Evolutionary conservation across 2,329 filamentous ascomycete genomes (phyloP).

Genomic region (Simplicillium sp.): DNA sequence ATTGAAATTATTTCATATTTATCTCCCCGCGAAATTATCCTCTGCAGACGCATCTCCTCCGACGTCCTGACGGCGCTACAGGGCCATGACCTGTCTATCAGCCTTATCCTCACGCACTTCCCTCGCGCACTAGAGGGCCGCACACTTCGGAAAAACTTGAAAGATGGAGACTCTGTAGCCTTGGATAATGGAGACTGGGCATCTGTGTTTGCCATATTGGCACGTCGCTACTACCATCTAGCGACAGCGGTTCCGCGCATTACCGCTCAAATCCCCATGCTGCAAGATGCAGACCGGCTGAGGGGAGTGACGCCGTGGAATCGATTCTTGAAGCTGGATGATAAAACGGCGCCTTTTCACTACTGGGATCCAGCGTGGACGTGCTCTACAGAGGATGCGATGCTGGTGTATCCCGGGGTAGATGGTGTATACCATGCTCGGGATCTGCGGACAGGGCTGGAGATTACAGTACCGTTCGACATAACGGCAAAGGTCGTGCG

Average conservation of each 20-base stretch:
- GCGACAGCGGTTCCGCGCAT: slow-evolving; percentile 33
- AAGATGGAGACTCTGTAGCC: slow-evolving; percentile 2
- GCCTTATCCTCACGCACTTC: slow-evolving; percentile 40
- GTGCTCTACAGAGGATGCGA: slow-evolving; percentile 38
- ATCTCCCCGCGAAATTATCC: slow-evolving; percentile 36
- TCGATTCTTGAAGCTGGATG: slow-evolving; percentile 30
- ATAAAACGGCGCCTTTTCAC: slow-evolving; percentile 30
- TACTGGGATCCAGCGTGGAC: slow-evolving; percentile 43
- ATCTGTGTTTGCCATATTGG: slow-evolving; percentile 35
- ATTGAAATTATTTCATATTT: slow-evolving; percentile 41
- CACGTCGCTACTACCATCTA: slow-evolving; percentile 45
- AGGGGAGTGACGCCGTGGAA: slow-evolving; percentile 34
- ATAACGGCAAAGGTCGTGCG: slow-evolving; percentile 38
- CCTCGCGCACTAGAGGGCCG: slow-evolving; percentile 43
- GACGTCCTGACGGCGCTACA: slow-evolving; percentile 40
- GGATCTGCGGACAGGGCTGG: slow-evolving; percentile 35
- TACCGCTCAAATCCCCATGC: slow-evolving; percentile 9
- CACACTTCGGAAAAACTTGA: slow-evolving; percentile 14
- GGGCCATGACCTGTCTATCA: slow-evolving; percentile 32
- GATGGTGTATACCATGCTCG: slow-evolving; percentile 30
- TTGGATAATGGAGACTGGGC: slow-evolving; percentile 25
- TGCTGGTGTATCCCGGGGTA: slow-evolving; percentile 41
- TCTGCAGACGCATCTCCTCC: slow-evolving; percentile 41
- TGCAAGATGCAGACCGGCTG: slow-evolving; percentile 12
- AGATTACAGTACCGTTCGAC: slow-evolving; percentile 41